Percentiles rank a stretch among this genome's conserved stretches.
Conservation (phyloP, 805 yeast species). For the Scheffersomyces coipomensis region DNA sequence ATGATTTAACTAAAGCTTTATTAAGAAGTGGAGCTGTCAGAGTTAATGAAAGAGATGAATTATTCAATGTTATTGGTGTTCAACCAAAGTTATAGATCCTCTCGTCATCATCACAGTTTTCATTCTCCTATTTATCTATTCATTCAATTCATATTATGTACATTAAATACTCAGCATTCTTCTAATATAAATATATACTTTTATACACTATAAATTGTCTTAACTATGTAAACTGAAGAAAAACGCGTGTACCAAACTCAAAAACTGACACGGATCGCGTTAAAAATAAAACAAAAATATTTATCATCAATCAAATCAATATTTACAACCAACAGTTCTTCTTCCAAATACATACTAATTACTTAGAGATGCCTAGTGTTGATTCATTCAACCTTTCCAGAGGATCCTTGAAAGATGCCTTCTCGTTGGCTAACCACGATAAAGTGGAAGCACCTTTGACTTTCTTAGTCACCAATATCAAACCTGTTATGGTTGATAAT, state of each 20-base stretch:
- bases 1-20: conserved; percentile 75
- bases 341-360: no score
- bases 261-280: conserved; percentile 1
- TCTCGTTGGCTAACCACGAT: conserved; percentile 17
- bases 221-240: no score
- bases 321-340: no score
- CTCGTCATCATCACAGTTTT: no score
- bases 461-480: conserved; percentile 34
- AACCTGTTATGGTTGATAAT: conserved; percentile 20
- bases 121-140: no score
- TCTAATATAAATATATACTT: neutral
- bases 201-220: no score
- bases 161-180: neutral
- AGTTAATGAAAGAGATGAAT: conserved; percentile 38
- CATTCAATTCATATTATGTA: no score
- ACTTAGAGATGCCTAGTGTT: conserved; percentile 6
- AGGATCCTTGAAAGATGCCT: conserved; percentile 23
- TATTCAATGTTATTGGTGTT: conserved; percentile 34
- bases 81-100: conserved; percentile 26
- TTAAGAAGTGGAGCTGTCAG: conserved; percentile 59
- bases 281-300: no score
- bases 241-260: neutral
- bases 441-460: conserved; percentile 19
- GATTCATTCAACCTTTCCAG: conserved; percentile 16
- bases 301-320: no score